Evolutionary conservation across 2,329 filamentous ascomycete species (phyloP).

Genomic region (Claviceps cyperi): DNA sequence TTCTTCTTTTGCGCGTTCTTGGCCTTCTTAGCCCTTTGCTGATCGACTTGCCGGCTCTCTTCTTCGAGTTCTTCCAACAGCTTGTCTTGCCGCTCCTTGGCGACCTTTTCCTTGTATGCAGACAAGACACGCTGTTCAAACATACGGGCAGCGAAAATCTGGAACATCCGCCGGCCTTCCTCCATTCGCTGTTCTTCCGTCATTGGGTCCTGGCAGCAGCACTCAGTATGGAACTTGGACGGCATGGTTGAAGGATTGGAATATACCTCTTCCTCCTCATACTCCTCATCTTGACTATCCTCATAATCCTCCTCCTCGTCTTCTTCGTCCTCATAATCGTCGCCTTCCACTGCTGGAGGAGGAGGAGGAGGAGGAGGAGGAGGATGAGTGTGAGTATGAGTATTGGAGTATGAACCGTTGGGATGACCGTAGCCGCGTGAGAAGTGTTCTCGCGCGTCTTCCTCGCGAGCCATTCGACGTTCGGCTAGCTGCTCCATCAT

Average conservation of each 20-base stretch:
- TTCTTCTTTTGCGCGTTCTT: constrained; percentile 92
- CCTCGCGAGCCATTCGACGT: constrained; percentile 90
- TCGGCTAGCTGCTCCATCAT: constrained; percentile 99
- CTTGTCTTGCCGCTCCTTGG: constrained; percentile 78
- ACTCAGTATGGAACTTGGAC: constrained; percentile 27
- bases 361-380: background rate
- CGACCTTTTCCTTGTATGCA: constrained; percentile 96
- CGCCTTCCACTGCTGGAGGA: constrained; percentile 38
- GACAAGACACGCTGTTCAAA: constrained; percentile 94
- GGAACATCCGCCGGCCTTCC: constrained; percentile 95
- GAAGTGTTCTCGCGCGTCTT: constrained; percentile 56
- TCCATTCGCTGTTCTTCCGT: constrained; percentile 98
- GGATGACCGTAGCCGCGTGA: constrained; percentile 44
- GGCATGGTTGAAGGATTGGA: constrained; percentile 25
- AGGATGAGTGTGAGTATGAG: constrained; percentile 61
- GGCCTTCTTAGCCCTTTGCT: constrained; percentile 83
- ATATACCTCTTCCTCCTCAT: constrained; percentile 68
- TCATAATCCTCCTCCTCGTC: constrained; percentile 47
- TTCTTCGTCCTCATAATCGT: constrained; percentile 58
- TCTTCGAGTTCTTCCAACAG: constrained; percentile 84
- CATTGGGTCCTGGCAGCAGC: constrained; percentile 67
- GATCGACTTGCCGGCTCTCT: constrained; percentile 59
- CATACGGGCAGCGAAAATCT: constrained; percentile 98
- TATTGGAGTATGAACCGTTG: constrained; percentile 43
- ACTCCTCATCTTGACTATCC: constrained; percentile 48